Evolutionary conservation across 192 early-diverging fungal genomes (phyloP).

Genomic region (Lobulomyces angularis): DNA sequence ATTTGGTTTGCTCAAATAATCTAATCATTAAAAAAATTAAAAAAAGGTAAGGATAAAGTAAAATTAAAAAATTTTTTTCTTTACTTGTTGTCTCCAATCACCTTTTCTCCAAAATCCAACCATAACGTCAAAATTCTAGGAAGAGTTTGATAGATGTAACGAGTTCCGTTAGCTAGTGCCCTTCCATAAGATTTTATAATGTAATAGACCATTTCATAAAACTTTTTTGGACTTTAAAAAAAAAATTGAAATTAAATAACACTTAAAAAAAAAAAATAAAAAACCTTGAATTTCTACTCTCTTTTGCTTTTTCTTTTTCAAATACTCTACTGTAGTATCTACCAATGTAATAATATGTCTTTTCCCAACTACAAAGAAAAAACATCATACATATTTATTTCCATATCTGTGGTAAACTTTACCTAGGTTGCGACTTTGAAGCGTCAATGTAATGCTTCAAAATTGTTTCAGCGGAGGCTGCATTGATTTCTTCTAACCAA

Average conservation of each 20-base stretch:
- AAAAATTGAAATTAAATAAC: too few species aligned
- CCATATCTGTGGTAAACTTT: too few species aligned
- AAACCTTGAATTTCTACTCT: neutral
- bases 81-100: neutral
- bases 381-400: too few species aligned
- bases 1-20: too few species aligned
- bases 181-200: slow-evolving; percentile 30
- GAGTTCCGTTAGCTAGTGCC: slow-evolving; percentile 52
- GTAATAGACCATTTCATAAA: slow-evolving; percentile 7
- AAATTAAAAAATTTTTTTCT: neutral
- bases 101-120: slow-evolving; percentile 53
- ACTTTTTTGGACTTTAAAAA: neutral
- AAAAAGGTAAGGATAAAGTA: too few species aligned
- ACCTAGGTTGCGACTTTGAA: slow-evolving; percentile 17
- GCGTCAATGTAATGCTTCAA: slow-evolving; percentile 19
- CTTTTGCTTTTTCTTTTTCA: slow-evolving; percentile 17
- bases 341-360: slow-evolving; percentile 46
- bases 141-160: slow-evolving; percentile 73
- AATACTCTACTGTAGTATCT: slow-evolving; percentile 49
- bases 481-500: slow-evolving; percentile 43
- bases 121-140: slow-evolving; percentile 76
- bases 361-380: slow-evolving; percentile 49
- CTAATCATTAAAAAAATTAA: too few species aligned
- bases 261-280: neutral
- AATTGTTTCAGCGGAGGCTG: slow-evolving; percentile 24